These are phyloP conservation scores for Sindora glabra DNA, from an alignment of 306 rosid species.

Conservation along the genomic window DNA sequence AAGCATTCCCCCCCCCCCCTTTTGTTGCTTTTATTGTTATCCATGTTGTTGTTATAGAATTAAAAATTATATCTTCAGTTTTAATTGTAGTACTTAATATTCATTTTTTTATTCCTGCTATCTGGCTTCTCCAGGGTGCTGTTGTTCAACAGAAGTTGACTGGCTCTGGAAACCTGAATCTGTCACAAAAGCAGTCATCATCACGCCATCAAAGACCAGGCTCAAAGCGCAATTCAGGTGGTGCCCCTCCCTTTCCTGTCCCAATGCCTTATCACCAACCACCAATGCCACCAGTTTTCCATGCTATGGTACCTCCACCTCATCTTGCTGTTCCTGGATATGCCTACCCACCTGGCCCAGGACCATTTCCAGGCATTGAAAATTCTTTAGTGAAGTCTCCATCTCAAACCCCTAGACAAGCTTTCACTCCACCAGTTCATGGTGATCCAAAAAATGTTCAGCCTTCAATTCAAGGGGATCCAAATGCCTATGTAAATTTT, in stretches of 20 bases:
- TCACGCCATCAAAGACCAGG: conserved; percentile 61
- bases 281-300: conserved; percentile 40
- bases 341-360: conserved; percentile 53
- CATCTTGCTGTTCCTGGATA: conserved; percentile 62
- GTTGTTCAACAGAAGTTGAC: conserved; percentile 41
- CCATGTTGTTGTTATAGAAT: not conserved
- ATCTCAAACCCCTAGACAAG: conserved; percentile 45
- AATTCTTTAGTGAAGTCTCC: conserved; percentile 49
- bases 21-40: not conserved
- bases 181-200: conserved; percentile 40
- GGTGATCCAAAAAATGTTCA: conserved; percentile 40
- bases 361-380: conserved; percentile 55
- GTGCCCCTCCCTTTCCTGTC: conserved; percentile 48
- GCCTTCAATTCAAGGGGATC: conserved; percentile 54
- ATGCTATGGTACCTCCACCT: conserved; percentile 58
- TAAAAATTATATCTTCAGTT: not conserved
- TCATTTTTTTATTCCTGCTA: not conserved
- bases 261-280: conserved; percentile 57
- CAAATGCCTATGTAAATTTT: conserved; percentile 45
- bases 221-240: conserved; percentile 46
- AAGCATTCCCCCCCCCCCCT: too few species aligned
- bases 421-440: conserved; percentile 47
- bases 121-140: conserved; percentile 33
- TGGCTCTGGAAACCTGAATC: conserved; percentile 53
- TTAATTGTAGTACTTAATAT: not conserved